Evolutionary conservation across 495 filamentous ascomycete species (phyloP).

Genomic region (Sporormia fimetaria): DNA sequence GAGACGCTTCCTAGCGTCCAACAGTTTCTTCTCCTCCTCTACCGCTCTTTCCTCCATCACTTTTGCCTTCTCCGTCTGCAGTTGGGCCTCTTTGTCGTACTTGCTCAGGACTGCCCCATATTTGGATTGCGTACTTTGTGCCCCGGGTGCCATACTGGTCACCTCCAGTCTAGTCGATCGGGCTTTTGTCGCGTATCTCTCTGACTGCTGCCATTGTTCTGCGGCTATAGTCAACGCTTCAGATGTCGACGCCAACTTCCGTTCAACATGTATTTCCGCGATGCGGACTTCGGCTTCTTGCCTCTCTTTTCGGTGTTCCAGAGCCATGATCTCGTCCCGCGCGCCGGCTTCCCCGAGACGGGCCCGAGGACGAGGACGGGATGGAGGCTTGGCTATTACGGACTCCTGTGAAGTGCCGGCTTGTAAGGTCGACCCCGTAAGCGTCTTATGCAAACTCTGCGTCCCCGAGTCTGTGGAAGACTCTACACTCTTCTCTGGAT

Average conservation of each 20-base stretch:
- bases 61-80: constrained; percentile 2
- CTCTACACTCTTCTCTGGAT: not conserved
- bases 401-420: not conserved
- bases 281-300: no score
- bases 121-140: not conserved
- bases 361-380: no score
- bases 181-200: no score
- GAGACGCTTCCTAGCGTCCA: no score
- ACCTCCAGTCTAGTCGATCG: no score
- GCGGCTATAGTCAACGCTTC: no score
- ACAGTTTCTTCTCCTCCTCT: constrained; percentile 19
- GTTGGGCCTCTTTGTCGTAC: not conserved
- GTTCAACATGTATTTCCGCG: no score
- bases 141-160: no score
- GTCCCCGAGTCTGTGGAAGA: not conserved
- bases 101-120: not conserved
- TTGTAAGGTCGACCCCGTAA: not conserved
- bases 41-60: constrained; percentile 8
- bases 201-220: no score
- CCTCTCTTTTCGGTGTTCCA: not conserved
- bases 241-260: no score
- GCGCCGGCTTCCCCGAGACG: not conserved
- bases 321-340: not conserved
- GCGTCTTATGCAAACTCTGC: not conserved
- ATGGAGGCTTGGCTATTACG: not conserved